These are phyloP conservation scores for Nemania bipapillata DNA, from an alignment of 2,329 filamentous ascomycete genomes.

Conservation along the genomic window DNA sequence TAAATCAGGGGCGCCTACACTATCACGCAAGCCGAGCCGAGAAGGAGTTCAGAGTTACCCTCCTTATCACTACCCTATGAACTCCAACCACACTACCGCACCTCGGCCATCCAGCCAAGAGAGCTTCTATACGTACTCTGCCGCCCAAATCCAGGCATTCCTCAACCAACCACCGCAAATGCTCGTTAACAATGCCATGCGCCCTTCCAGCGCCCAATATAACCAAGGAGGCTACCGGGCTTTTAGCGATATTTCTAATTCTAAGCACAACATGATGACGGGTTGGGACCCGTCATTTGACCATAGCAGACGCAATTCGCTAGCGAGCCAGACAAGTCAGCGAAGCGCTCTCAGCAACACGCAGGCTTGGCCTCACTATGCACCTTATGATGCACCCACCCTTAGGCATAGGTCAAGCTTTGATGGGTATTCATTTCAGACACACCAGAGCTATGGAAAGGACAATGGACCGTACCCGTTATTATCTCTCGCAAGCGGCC, in stretches of 20 bases:
- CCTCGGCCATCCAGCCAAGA: slow-evolving; percentile 41
- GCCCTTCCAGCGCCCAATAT: slow-evolving; percentile 40
- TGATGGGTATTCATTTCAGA: slow-evolving; percentile 40
- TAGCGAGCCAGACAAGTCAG: slow-evolving; percentile 48
- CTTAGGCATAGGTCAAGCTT: slow-evolving; percentile 46
- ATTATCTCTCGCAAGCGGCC: slow-evolving; percentile 41
- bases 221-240: slow-evolving; percentile 36
- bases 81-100: slow-evolving; percentile 14
- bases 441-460: slow-evolving; percentile 33
- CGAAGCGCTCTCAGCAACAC: slow-evolving; percentile 36
- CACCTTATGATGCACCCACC: slow-evolving; percentile 27
- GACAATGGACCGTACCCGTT: slow-evolving; percentile 46
- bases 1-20: slow-evolving; percentile 36
- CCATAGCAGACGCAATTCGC: slow-evolving; percentile 51
- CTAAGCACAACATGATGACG: slow-evolving; percentile 45
- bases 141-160: slow-evolving; percentile 31
- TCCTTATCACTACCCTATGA: slow-evolving; percentile 32
- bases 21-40: slow-evolving; percentile 49
- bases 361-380: slow-evolving; percentile 33
- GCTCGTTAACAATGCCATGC: slow-evolving; percentile 45
- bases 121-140: slow-evolving; percentile 28
- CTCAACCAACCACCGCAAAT: slow-evolving; percentile 38
- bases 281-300: slow-evolving; percentile 47
- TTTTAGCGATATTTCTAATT: slow-evolving; percentile 48
- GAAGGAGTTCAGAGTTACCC: slow-evolving; percentile 45